Evolutionary conservation across 768 basidiomycete species (phyloP), one percentile per base, ranked within the genome.

Genomic region (Calvatia gigantea): DNA sequence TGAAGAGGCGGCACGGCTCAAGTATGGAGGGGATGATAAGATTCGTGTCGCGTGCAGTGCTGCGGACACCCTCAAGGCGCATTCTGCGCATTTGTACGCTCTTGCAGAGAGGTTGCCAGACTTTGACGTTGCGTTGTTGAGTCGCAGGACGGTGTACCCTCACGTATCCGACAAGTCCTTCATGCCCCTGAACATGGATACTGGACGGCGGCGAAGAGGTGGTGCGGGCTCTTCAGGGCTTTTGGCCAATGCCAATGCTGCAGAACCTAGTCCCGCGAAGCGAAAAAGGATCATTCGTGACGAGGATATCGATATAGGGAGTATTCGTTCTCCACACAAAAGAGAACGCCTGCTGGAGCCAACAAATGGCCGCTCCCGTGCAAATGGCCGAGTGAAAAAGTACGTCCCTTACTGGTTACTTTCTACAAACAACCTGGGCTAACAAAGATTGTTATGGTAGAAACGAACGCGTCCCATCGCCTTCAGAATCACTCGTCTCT

Each of bases 21-120:
- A 94, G 70, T 82, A 94, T 58, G 95, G 96, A 25, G 91, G 91
- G 51, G 96, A 98, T 70, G 97, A 98, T 83, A 98, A 98, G 78
- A 96, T 98, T 70, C 84, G 93, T 65, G 92, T 96, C 58, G 93
- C 93, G 17, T 92, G 87, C 62, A 87, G 86, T 60, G 94, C 94
- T 25, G 91, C 91, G 33, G 94, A 98, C 74, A 88, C 84, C 63
- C 85, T 98, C 70, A 83, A 86, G 64, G 70, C 72, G 7, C 85
- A 90, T 68, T 72, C 77, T 43, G 66, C 67, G 57, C 85, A 91
- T 63, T 81, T 91, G 65, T 75, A 76, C 46, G 72, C 76, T 21
- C 79, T 91, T 31, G 74, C 89, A 8, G 80, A 81, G 58, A 73
- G 79, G 56, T 69, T 90, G 6, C 87, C 88, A 19, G 80, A 77